Base-by-base conservation (phyloP, 768 basidiomycete species). In the Psilocybe subaeruginosa region DNA sequence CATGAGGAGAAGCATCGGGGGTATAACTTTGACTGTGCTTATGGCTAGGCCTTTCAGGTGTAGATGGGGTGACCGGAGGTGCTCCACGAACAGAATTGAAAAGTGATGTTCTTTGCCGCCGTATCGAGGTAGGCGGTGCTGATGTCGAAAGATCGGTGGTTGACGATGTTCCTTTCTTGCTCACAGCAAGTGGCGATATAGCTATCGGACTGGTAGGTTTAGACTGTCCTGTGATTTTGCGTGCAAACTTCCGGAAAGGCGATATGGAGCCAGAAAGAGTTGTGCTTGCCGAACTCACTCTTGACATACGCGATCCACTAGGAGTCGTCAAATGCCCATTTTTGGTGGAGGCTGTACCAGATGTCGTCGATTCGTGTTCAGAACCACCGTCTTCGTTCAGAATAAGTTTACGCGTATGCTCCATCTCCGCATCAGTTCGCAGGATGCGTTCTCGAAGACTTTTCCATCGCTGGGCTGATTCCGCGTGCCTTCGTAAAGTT, bases 391-490 rank as follows among this genome's bases (percentile, higher is more conserved):
- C 82, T 43, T 83, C 84, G 43, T 74, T 77, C 37, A 82, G 66
- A 35, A 93, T 77, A 37, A 87, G 74, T 61, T 82, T 86, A 58
- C 88, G 87, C 2, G 86, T 84, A 58, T 71, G 78, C 62, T 90
- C 88, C 91, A 97, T 92, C 64, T 95, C 93, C 29, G 79, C 75
- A 66, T 96, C 93, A 9, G 93, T 92, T 59, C 91, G 80, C 19
- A 82, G 69, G 66, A 97, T 94, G 54, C 92, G 85, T 57, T 94
- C 92, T 63, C 84, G 84, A 35, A 97, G 78, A 65, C 83, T 87
- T 62, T 84, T 83, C 95, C 95, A 97, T 52, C 93, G 83, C 66
- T 91, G 87, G 17, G 89, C 90, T 63, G 93, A 93, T 69, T 97
- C 96, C 2, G 91, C 90, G 71, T 93, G 93, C 66, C 94, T 81